These are phyloP conservation scores for Mycena vulgaris DNA, from an alignment of 768 basidiomycete species.

Conservation along the genomic window DNA sequence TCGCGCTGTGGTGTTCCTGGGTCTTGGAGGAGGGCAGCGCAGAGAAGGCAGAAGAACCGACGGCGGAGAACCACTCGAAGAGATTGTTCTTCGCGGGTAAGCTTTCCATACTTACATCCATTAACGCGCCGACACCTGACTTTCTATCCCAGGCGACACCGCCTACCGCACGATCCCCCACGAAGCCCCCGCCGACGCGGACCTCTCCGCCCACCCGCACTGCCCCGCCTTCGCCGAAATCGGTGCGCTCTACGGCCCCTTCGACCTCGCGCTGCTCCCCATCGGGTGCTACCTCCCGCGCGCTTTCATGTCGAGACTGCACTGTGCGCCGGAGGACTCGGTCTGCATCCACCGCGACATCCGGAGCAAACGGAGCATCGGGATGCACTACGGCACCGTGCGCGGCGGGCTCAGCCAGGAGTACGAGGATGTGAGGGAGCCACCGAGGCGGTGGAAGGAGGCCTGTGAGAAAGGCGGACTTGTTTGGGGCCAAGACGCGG, in stretches of 20 bases:
- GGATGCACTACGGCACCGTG: conserved; percentile 62
- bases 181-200: conserved; percentile 51
- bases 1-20: conserved; percentile 1
- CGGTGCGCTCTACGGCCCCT: conserved; percentile 70
- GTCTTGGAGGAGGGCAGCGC: not conserved
- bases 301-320: conserved; percentile 67
- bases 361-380: conserved; percentile 69
- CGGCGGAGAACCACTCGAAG: not conserved
- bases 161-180: conserved; percentile 65
- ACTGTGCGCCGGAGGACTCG: conserved; percentile 76
- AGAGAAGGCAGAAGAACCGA: not conserved
- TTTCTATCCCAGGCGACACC: conserved; percentile 79
- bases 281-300: conserved; percentile 74
- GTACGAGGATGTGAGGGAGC: conserved; percentile 69
- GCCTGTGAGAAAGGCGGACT: conserved; percentile 67
- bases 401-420: conserved; percentile 75
- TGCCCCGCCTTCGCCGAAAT: conserved; percentile 85
- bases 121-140: conserved; percentile 57
- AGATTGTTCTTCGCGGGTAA: not conserved
- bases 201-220: conserved; percentile 55
- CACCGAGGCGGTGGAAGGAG: conserved; percentile 65
- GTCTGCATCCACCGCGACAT: conserved; percentile 77
- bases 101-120: conserved; percentile 40
- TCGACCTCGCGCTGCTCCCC: conserved; percentile 80
- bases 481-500: conserved; percentile 61